A percentile compares a stretch with the other conserved stretches of the same genome.
Evolutionary conservation across 2,329 filamentous ascomycete genomes (phyloP).

Genomic region (Alternaria rosae): DNA sequence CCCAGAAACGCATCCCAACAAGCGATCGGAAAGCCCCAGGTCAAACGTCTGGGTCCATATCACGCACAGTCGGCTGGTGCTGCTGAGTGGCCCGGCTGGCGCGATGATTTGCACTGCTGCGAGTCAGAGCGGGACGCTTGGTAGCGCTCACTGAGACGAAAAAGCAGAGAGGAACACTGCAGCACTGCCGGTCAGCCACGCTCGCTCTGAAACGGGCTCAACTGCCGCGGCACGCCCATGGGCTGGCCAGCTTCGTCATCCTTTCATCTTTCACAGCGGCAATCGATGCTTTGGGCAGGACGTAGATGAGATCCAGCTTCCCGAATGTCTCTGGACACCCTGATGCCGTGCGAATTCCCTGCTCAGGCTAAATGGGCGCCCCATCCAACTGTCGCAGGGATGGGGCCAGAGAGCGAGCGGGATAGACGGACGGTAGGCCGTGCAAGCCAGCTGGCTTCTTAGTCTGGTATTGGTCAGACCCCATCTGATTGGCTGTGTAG

Average conservation of each 20-base stretch:
- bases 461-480: constrained; percentile 32
- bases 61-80: constrained; percentile 14
- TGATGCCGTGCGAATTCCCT: constrained; percentile 23
- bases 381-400: constrained; percentile 36
- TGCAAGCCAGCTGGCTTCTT: constrained; percentile 33
- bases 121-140: constrained; percentile 34
- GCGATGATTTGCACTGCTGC: constrained; percentile 46
- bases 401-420: constrained; percentile 37
- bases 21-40: constrained; percentile 35
- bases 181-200: constrained; percentile 33
- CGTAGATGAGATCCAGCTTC: constrained; percentile 22
- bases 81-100: constrained; percentile 41
- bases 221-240: constrained; percentile 34
- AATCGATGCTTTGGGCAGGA: constrained; percentile 39
- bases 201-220: constrained; percentile 40
- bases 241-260: constrained; percentile 28
- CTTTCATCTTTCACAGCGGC: constrained; percentile 39
- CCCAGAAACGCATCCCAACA: constrained; percentile 27
- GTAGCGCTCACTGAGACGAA: constrained; percentile 17
- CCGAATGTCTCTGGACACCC: constrained; percentile 19
- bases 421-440: constrained; percentile 48
- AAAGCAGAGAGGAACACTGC: constrained; percentile 22
- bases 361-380: constrained; percentile 49
- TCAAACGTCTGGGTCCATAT: constrained; percentile 33
- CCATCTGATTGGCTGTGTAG: constrained; percentile 15